Evolutionary conservation across 805 yeast genomes (phyloP).

Genomic region (Saccharomycopsis guyanensis): DNA sequence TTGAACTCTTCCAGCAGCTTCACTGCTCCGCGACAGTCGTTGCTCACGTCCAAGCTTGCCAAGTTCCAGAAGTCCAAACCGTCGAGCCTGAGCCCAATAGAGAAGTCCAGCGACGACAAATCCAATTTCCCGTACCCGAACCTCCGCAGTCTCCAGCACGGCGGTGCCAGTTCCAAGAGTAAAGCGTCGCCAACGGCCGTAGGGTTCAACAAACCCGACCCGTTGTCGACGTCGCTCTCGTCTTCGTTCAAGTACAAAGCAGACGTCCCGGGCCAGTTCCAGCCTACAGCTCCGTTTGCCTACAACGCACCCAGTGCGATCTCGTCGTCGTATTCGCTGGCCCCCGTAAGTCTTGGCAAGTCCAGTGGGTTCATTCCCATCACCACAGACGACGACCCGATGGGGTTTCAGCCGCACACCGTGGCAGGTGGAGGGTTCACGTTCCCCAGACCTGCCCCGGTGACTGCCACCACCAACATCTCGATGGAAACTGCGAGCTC

Average conservation of each 20-base stretch:
- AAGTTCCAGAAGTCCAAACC: constrained; percentile 10
- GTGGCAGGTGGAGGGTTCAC: constrained; percentile 6
- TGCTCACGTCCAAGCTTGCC: constrained; percentile 18
- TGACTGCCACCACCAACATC: constrained; percentile 47
- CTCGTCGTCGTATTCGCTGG: constrained; percentile 38
- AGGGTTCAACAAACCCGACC: too few species aligned
- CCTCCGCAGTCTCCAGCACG: constrained; percentile 4
- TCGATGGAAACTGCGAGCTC: constrained; percentile 34
- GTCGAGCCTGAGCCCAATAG: not conserved
- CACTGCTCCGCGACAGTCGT: constrained; percentile 12
- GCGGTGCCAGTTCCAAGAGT: constrained; percentile 8
- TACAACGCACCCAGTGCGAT: constrained; percentile 44
- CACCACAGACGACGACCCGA: not conserved
- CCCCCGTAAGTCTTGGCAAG: constrained; percentile 23
- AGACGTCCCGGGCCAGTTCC: not conserved
- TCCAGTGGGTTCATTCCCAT: constrained; percentile 23
- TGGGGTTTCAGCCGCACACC: constrained; percentile 11
- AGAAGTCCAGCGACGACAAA: constrained; percentile 1
- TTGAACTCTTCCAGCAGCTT: constrained; percentile 6
- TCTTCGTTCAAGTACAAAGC: constrained; percentile 4
- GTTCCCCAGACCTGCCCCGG: constrained; percentile 34
- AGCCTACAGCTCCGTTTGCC: constrained; percentile 22
- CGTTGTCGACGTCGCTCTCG: constrained; percentile 15
- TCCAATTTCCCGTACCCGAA: constrained; percentile 8
- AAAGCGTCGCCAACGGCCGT: constrained; percentile 10